Base-by-base conservation (phyloP, 345 rosid genomes). In the Boechera retrofracta region DNA sequence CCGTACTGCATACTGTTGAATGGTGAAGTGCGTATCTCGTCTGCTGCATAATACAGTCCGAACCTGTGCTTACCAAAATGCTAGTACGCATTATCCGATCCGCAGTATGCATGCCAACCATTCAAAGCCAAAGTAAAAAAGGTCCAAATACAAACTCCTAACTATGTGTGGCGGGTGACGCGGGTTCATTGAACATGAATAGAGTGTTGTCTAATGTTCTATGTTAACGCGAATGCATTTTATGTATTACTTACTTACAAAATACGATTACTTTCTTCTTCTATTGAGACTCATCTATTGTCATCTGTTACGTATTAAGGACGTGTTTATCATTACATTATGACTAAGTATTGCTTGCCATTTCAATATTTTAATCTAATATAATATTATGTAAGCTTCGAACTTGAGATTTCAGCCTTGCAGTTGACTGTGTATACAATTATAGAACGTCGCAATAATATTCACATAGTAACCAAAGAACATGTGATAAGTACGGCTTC, bases 401-500 rank as follows among this genome's bases (percentile, higher is more conserved):
- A 58, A n/a, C 64, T 33, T 59, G 44, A 59, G 13, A n/a, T 31
- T 57, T 6, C 12, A 31, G 11, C 62, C 7, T 57, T 57, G 18
- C 6, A 54, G 35, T 10, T 55, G 36, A 29, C 7, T 15, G 5
- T 3, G 15, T 24, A 7, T 54, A 56, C 61, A 29, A 67, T 49
- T 7, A 66, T 47, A 18, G 55, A 65, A 10, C 31, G 21, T 49
- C 15, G 32, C 61, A 36, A 28, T 28, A n/a, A 29, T n/a, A 69
- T 52, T 67, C 24, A 24, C 49, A 29, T 55, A 15, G 15, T n/a
- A 69, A 41, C 52, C 63, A 18, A 69, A 39, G 62, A 69, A 39
- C 73, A 55, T 69, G 51, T 54, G 51, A 69, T 55, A 39, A 54
- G 64, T 56, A 42, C 54, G 74, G 42, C 41, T 31, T 61, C 65